Percentiles rank a stretch among this genome's conserved stretches.
These are phyloP conservation scores for Lanmaoa pseudosensibilis DNA, from an alignment of 768 basidiomycete species.

Conservation along the genomic window DNA sequence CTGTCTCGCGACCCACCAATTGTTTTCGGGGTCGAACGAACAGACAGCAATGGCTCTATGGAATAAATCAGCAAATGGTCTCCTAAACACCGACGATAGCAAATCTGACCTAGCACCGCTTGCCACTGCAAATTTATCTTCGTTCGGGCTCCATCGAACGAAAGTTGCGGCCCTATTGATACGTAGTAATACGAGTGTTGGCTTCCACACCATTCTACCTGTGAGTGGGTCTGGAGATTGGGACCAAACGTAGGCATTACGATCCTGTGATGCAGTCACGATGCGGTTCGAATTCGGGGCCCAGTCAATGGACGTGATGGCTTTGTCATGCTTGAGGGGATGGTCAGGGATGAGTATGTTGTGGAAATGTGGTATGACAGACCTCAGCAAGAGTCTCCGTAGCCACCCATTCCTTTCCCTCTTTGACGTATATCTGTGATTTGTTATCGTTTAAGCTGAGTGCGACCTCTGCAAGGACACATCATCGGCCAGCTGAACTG, in stretches of 20 bases:
- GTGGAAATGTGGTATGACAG: neutral
- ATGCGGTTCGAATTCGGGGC: slow-evolving; percentile 95
- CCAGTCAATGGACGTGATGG: slow-evolving; percentile 98
- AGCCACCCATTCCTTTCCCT: slow-evolving; percentile 66
- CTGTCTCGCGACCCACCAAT: slow-evolving; percentile 98
- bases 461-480: slow-evolving; percentile 67
- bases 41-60: slow-evolving; percentile 90
- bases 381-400: slow-evolving; percentile 88
- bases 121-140: slow-evolving; percentile 98
- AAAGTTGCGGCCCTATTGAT: slow-evolving; percentile 95
- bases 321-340: slow-evolving; percentile 85
- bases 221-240: slow-evolving; percentile 72
- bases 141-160: slow-evolving; percentile 95
- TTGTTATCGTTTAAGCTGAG: slow-evolving; percentile 90
- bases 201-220: slow-evolving; percentile 82
- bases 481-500: slow-evolving; percentile 5
- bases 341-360: neutral
- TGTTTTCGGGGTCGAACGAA: slow-evolving; percentile 94
- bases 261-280: slow-evolving; percentile 97
- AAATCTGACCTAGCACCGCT: slow-evolving; percentile 80
- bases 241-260: slow-evolving; percentile 99
- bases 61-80: neutral
- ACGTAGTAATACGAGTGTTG: slow-evolving; percentile 90
- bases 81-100: neutral
- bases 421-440: slow-evolving; percentile 72